Percentiles rank a stretch among this genome's conserved stretches.
Evolutionary conservation across 2,329 filamentous ascomycete genomes (phyloP).

Genomic region (Pyrenophora seminiperda): DNA sequence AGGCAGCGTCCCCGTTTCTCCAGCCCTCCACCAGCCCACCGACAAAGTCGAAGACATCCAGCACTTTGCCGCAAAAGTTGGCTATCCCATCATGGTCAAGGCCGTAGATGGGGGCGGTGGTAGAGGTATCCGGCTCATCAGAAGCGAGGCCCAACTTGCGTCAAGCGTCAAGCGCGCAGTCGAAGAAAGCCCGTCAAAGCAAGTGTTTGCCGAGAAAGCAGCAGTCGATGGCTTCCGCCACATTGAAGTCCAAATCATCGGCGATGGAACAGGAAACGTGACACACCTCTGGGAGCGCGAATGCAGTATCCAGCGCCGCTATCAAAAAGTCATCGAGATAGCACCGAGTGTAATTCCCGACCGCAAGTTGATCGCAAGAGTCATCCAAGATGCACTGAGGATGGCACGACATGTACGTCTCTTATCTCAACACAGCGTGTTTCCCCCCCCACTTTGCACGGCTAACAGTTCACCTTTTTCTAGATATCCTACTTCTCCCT

Average conservation of each 20-base stretch:
- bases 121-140: conserved; percentile 63
- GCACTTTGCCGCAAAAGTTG: conserved; percentile 63
- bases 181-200: conserved; percentile 63
- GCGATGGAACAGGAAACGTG: conserved; percentile 59
- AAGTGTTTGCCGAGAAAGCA: conserved; percentile 66
- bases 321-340: conserved; percentile 66
- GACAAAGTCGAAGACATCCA: conserved; percentile 50
- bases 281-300: conserved; percentile 65
- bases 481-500: conserved; percentile 62
- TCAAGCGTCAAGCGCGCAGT: conserved; percentile 57
- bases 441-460: no score
- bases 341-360: conserved; percentile 60
- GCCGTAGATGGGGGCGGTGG: conserved; percentile 69
- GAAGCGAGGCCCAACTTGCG: conserved; percentile 51
- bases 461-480: conserved; percentile 3
- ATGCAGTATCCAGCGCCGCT: conserved; percentile 64
- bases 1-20: conserved; percentile 57
- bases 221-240: conserved; percentile 66
- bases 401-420: conserved; percentile 55
- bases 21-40: conserved; percentile 55
- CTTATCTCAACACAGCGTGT: background rate
- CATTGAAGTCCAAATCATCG: conserved; percentile 65
- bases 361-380: conserved; percentile 53
- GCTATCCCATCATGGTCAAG: conserved; percentile 66
- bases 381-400: conserved; percentile 60